These are phyloP conservation scores for Linum lewisii DNA, from an alignment of 345 rosid genomes.

Conservation along the genomic window DNA sequence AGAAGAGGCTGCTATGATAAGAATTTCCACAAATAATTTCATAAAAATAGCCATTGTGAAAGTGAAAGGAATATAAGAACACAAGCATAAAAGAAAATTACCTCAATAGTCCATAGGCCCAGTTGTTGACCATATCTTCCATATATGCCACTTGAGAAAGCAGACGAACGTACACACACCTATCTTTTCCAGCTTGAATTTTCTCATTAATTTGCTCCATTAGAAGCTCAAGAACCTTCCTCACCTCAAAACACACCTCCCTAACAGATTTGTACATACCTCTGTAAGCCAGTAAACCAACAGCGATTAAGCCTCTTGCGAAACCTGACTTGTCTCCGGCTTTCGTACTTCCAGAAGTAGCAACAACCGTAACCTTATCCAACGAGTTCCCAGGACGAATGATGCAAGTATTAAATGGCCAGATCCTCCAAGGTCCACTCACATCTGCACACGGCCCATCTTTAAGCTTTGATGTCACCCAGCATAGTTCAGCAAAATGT, in stretches of 20 bases:
- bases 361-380: conserved; percentile 34
- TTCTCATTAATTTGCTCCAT: conserved; percentile 61
- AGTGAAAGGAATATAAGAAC: conserved; percentile 11
- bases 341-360: conserved; percentile 40
- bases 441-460: conserved; percentile 81
- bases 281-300: conserved; percentile 77
- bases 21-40: neutral
- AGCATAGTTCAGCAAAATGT: conserved; percentile 97
- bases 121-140: conserved; percentile 83
- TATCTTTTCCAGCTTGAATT: conserved; percentile 76
- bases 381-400: conserved; percentile 45
- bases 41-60: no score
- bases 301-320: conserved; percentile 80
- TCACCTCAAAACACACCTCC: conserved; percentile 74
- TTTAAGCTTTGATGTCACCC: conserved; percentile 89
- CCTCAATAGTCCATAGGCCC: conserved; percentile 85
- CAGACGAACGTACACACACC: conserved; percentile 56
- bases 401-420: conserved; percentile 95
- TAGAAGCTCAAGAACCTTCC: conserved; percentile 83
- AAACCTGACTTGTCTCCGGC: conserved; percentile 51
- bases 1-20: neutral
- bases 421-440: conserved; percentile 80
- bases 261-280: conserved; percentile 57
- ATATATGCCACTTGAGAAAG: conserved; percentile 88
- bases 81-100: conserved; percentile 20